Evolutionary conservation across 176 grass and related monocot genomes (phyloP).

Genomic region (Zizania latifolia): DNA sequence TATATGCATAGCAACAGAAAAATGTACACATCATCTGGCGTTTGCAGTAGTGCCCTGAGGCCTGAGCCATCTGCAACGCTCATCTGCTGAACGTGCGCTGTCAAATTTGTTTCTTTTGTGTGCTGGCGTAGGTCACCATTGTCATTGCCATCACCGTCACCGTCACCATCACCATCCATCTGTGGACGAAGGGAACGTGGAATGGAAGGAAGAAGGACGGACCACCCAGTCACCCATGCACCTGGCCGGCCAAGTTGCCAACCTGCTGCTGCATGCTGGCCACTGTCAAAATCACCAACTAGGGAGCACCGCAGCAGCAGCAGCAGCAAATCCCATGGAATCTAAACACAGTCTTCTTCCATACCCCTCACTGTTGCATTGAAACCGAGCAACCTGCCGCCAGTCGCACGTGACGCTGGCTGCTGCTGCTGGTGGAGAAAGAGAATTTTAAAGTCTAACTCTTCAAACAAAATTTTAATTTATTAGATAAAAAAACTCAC

Average conservation of each 20-base stretch:
- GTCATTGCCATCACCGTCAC: too few species aligned
- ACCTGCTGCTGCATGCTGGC: background rate
- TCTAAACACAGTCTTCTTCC: constrained; percentile 11
- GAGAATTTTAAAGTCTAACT: too few species aligned
- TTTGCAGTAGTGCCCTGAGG: background rate
- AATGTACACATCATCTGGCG: too few species aligned
- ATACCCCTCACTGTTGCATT: constrained; percentile 1
- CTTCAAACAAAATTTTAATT: too few species aligned
- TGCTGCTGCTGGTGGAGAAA: background rate
- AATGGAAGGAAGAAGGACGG: background rate
- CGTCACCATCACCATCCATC: background rate
- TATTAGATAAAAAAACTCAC: too few species aligned
- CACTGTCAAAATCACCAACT: constrained; percentile 31
- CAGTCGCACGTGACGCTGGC: constrained; percentile 17
- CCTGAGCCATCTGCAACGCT: background rate
- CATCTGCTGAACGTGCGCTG: background rate
- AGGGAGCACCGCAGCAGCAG: background rate
- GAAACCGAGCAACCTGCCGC: background rate
- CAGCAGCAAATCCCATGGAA: constrained; percentile 13
- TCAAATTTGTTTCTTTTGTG: constrained; percentile 33
- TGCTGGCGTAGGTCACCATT: constrained; percentile 37
- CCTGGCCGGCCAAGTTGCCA: background rate
- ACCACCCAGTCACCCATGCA: too few species aligned
- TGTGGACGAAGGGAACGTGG: too few species aligned
- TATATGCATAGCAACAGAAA: too few species aligned